Percentiles rank a stretch among this genome's conserved stretches.
phyloP scores from a whole-genome alignment of 2,329 filamentous ascomycete genomes.

The Neonectria ditissima region DNA sequence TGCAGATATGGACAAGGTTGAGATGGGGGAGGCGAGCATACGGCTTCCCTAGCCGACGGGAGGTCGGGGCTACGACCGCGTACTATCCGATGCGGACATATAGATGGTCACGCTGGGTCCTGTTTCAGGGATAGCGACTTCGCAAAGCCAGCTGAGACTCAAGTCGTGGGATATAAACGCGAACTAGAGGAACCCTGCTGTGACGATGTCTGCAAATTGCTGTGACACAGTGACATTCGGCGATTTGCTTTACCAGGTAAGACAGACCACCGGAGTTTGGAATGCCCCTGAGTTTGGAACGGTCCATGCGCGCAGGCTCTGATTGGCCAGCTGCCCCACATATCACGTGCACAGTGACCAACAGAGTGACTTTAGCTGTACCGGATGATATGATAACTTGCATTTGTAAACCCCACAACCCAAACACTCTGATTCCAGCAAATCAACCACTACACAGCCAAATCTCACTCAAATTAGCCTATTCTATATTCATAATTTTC shows the following conservation, averaged over 20 bases:
- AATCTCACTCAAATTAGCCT: too few species aligned
- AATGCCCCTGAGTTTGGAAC: too few species aligned
- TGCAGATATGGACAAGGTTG: constrained; percentile 4
- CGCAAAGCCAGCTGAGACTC: background rate
- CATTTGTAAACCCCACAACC: too few species aligned
- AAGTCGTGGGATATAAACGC: background rate
- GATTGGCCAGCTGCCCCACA: too few species aligned
- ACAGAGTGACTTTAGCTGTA: too few species aligned
- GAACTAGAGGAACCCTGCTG: background rate
- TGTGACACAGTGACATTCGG: background rate
- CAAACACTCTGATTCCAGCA: too few species aligned
- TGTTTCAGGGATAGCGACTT: background rate
- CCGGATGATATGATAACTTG: too few species aligned
- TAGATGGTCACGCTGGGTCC: background rate
- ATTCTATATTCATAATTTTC: too few species aligned
- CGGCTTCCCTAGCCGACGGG: background rate
- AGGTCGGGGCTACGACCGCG: background rate
- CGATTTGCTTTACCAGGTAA: background rate
- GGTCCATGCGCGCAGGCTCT: too few species aligned
- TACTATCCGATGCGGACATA: background rate
- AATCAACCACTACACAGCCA: too few species aligned
- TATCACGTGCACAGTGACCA: too few species aligned
- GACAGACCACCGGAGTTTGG: too few species aligned
- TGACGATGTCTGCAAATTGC: background rate
- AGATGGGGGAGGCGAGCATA: constrained; percentile 3